Conservation (phyloP, 352 stramenopile species). For the Phytophthora pluvialis region DNA sequence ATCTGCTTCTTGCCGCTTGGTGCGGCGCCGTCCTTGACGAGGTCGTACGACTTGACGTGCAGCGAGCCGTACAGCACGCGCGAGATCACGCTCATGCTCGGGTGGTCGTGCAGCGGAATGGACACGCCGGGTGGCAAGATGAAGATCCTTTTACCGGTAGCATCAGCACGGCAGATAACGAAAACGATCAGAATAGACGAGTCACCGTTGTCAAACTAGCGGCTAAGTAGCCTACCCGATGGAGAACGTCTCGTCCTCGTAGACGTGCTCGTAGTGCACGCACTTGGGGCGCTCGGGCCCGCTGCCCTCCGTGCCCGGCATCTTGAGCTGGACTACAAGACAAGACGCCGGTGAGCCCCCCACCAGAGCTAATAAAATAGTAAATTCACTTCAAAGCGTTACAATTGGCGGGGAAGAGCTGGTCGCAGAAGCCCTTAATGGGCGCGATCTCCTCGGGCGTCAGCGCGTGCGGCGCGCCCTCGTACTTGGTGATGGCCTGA, state of each 20-base stretch:
- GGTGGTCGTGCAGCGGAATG: slow-evolving; percentile 86
- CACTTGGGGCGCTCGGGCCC: slow-evolving; percentile 26
- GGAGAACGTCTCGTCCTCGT: slow-evolving; percentile 78
- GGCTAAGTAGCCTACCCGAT: slow-evolving; percentile 57
- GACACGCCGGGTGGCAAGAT: slow-evolving; percentile 73
- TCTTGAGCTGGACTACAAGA: slow-evolving; percentile 58
- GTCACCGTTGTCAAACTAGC: too few relatives aligned
- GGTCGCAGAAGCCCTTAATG: slow-evolving; percentile 73
- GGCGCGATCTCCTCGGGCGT: slow-evolving; percentile 60
- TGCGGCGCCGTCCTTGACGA: slow-evolving; percentile 32
- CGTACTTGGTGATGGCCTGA: slow-evolving; percentile 42
- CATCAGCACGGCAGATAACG: not conserved
- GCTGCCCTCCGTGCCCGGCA: slow-evolving; percentile 35
- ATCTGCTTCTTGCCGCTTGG: slow-evolving; percentile 23
- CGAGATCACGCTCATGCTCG: slow-evolving; percentile 86
- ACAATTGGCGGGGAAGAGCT: slow-evolving; percentile 76
- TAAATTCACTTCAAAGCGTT: not conserved
- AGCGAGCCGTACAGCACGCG: slow-evolving; percentile 80
- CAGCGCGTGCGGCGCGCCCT: slow-evolving; percentile 49
- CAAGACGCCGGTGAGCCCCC: not conserved
- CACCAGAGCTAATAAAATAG: not conserved
- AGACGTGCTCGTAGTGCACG: slow-evolving; percentile 85
- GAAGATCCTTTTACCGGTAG: slow-evolving; percentile 63
- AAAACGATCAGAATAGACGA: not conserved
- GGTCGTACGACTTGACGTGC: slow-evolving; percentile 68